Base-by-base conservation (phyloP, 179 eudicot genomes). In the Vitellaria paradoxa region DNA sequence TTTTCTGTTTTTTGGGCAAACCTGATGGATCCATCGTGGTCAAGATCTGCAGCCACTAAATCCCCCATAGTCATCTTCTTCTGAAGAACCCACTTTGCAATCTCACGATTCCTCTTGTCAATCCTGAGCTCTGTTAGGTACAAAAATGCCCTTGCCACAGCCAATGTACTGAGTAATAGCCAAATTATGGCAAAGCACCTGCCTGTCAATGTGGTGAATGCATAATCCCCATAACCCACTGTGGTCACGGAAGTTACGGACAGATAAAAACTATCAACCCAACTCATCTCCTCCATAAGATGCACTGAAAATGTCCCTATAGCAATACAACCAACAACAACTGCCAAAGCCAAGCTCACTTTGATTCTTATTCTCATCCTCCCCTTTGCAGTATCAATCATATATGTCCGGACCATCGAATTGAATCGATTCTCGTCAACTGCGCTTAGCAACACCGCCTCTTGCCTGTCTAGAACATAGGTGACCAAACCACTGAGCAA, bases 181-280 rank as follows among this genome's bases (percentile, higher is more conserved):
- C 97, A 91, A 20, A 90, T 37, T n/a, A 88, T 74, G 0, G 97
- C 97, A 62, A 90, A 91, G 40, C 84, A 86, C 83, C 97, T 83
- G 52, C 93, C 96, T 15, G 20, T 40, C 17, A 77, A 56, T 45
- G 93, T 90, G 64, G 59, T 79, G 60, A 91, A 91, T 12, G 86
- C 81, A 47, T 87, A 80, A 68, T 91, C 97, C 45, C 97, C 97
- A 47, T 90, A 91, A n/a, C 93, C 96, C 0, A 91, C 93, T 0
- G 94, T 91, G 0, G 97, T 91, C 21, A 91, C 97, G 1, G 97
- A 91, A 0, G 93, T 90, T 15, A 91, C 97, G 0, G 92, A 88
- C 61, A 89, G 77, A 66, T 90, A 90, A 69, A 90, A 82, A 64
- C 94, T 87, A 73, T 90, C 89, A 0, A 90, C 88, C 94, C 94